These are phyloP conservation scores for Xylaria arbuscula DNA, from an alignment of 2,329 filamentous ascomycete genomes.

Conservation along the genomic window DNA sequence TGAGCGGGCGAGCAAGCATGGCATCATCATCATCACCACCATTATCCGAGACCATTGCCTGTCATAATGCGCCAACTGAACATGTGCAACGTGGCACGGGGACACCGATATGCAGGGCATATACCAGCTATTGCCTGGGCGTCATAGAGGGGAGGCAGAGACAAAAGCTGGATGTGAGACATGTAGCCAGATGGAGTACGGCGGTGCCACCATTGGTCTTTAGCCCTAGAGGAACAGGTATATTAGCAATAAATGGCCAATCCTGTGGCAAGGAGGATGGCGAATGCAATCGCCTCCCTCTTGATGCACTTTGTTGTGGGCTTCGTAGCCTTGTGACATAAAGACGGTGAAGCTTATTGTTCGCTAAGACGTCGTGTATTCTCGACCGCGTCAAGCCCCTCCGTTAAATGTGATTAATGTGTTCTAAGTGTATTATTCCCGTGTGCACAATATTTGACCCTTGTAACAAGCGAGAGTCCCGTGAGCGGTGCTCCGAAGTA, in stretches of 20 bases:
- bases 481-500: conserved; percentile 2
- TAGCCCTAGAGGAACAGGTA: conserved; percentile 9
- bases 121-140: background rate
- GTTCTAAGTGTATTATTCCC: background rate
- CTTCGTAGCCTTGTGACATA: conserved; percentile 44
- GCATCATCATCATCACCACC: background rate
- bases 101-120: conserved; percentile 1
- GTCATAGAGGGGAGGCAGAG: conserved; percentile 3
- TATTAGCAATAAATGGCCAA: background rate
- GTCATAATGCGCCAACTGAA: conserved; percentile 5
- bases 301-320: conserved; percentile 28
- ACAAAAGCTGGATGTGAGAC: conserved; percentile 14
- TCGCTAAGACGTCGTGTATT: conserved; percentile 28
- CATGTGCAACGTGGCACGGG: conserved; percentile 19
- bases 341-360: conserved; percentile 39
- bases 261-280: background rate
- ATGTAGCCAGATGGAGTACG: conserved; percentile 10
- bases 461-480: background rate
- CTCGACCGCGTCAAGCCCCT: conserved; percentile 13
- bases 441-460: conserved; percentile 8
- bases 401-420: background rate
- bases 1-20: no score
- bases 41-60: conserved; percentile 6
- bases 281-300: background rate
- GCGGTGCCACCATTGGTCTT: conserved; percentile 2